Evolutionary conservation across 192 early-diverging fungal genomes (phyloP).

Genomic region (Entomortierella beljakovae): DNA sequence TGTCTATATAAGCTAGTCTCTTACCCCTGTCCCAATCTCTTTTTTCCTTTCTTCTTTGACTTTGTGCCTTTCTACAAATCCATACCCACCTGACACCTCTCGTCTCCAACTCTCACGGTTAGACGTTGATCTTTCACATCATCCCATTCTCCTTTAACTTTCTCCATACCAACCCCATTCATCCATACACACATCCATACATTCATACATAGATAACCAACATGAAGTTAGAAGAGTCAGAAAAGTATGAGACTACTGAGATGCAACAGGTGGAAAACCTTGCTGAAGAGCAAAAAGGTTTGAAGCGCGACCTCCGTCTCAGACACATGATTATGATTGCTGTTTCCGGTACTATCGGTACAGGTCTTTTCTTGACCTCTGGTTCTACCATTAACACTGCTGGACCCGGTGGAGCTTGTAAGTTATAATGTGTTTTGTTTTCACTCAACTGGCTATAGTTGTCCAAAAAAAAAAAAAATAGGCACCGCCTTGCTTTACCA

Average conservation of each 20-base stretch:
- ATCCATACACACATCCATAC: neutral
- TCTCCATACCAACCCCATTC: neutral
- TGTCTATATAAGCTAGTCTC: no score
- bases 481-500: no score
- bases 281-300: neutral
- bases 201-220: neutral
- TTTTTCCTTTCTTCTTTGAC: no score
- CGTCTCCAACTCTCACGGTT: no score
- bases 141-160: neutral
- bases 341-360: neutral
- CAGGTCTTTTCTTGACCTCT: neutral
- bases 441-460: no score
- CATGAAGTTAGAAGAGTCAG: neutral
- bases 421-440: no score
- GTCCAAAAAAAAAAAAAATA: no score
- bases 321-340: neutral
- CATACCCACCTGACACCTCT: neutral
- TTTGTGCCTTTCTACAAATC: conserved; percentile 2
- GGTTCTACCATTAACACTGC: neutral
- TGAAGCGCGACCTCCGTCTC: conserved; percentile 1
- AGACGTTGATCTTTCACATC: no score
- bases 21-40: no score
- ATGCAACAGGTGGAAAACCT: neutral
- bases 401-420: neutral
- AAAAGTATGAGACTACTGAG: neutral